Percentiles rank a stretch among this genome's conserved stretches.
Evolutionary conservation across 2,329 filamentous ascomycete species (phyloP).

Genomic region (Aspergillus sojae): DNA sequence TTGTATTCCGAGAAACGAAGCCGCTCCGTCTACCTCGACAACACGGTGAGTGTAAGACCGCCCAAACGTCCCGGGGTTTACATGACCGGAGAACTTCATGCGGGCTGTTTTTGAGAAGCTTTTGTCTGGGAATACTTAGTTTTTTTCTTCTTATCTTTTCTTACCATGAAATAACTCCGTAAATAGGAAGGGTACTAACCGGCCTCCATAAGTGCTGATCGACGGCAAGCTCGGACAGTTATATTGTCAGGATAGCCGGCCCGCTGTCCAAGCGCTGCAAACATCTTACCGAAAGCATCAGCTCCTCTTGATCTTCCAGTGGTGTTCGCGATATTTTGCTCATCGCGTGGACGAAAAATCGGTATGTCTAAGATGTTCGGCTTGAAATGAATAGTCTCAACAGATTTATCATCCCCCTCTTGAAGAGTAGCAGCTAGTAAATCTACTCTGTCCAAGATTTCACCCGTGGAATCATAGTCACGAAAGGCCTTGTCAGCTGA

Average conservation of each 20-base stretch:
- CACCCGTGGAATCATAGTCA: constrained; percentile 14
- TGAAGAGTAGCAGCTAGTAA: neutral
- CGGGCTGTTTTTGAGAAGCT: constrained; percentile 12
- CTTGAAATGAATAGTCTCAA: constrained; percentile 15
- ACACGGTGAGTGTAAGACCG: constrained; percentile 18
- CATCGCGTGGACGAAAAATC: constrained; percentile 16
- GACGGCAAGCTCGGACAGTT: constrained; percentile 15
- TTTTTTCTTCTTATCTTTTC: too few relatives aligned
- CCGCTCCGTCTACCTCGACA: constrained; percentile 7
- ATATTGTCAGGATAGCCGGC: constrained; percentile 18
- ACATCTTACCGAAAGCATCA: constrained; percentile 18
- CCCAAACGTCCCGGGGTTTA: constrained; percentile 13
- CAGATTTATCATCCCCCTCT: constrained; percentile 10
- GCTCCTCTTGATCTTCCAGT: constrained; percentile 14
- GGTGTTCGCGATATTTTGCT: constrained; percentile 7
- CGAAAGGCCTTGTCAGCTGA: constrained; percentile 16
- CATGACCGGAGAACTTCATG: constrained; percentile 18
- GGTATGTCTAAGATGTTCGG: constrained; percentile 13
- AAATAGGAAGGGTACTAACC: constrained; percentile 2
- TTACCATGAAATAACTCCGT: too few relatives aligned
- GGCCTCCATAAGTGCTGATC: constrained; percentile 17
- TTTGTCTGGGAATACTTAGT: constrained; percentile 11
- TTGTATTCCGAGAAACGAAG: constrained; percentile 5
- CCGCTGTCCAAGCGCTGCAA: constrained; percentile 13
- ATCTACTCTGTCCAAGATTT: constrained; percentile 15